Conservation (phyloP, 1,284 basidiomycete genomes). For the Heimioporus punctisporus region DNA sequence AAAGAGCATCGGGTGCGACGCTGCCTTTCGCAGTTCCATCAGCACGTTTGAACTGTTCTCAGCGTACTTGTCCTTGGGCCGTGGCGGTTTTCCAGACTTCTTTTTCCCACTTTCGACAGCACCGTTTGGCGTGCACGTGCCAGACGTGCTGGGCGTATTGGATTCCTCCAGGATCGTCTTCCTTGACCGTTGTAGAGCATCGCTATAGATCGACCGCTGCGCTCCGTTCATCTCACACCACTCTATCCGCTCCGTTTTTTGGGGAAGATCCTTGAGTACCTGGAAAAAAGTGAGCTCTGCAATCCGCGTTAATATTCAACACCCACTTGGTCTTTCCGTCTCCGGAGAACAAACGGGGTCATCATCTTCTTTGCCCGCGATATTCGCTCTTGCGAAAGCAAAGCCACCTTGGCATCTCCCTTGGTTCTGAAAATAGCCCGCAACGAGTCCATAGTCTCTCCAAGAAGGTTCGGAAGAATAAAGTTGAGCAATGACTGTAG, state of each 20-base stretch:
- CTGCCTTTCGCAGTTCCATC: constrained; percentile 96
- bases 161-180: constrained; percentile 75
- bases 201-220: constrained; percentile 86
- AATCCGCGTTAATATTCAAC: background rate
- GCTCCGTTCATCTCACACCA: constrained; percentile 92
- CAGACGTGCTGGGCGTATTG: constrained; percentile 35
- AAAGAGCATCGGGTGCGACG: constrained; percentile 97
- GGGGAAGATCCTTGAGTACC: constrained; percentile 92
- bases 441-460: constrained; percentile 73
- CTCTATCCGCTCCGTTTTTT: constrained; percentile 91
- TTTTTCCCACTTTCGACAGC: constrained; percentile 45
- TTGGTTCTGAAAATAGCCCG: constrained; percentile 98
- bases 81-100: constrained; percentile 44
- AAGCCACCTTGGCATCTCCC: constrained; percentile 81
- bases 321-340: constrained; percentile 88
- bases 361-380: constrained; percentile 99
- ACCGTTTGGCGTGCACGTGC: constrained; percentile 37
- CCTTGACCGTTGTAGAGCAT: constrained; percentile 83
- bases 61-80: constrained; percentile 64
- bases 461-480: constrained; percentile 93
- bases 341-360: constrained; percentile 96
- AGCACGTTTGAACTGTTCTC: constrained; percentile 90
- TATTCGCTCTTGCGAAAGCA: constrained; percentile 90
- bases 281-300: constrained; percentile 35
- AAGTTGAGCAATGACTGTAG: constrained; percentile 95